Base-by-base conservation (phyloP, 345 rosid species). In the Salix brachista region DNA sequence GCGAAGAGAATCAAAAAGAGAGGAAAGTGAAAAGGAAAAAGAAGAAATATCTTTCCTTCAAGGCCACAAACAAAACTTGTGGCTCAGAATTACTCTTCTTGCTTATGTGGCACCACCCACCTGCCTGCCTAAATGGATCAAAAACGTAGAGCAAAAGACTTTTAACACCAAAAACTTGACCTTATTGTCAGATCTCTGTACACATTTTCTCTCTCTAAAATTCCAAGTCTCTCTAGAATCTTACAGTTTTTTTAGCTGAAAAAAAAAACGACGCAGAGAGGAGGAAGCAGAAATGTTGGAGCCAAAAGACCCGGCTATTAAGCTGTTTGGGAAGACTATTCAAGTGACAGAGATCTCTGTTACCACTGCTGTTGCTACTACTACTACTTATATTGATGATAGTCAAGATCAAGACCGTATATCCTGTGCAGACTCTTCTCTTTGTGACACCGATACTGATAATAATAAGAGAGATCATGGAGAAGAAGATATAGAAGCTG, bases 261-360 rank as follows among this genome's bases (percentile, higher is more conserved):
- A 32, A 19, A 3, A 28, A 13, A 36, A 0, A 34, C 4, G 10
- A 39, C 42, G 46, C 9, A 6, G 70, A 70, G 70, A 23, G 71
- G 23, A 36, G 65, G 1, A 72, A 25, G 61, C 81, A 76, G 67
- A 75, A 86, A 94, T 94, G 98, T 79, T 89, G 87, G 96, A 88
- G 86, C 65, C 82, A 30, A 89, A 83, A 62, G 92, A 94, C 89
- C 92, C 92, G 89, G 90, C 93, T 77, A 90, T 94, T 85, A 94
- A 94, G 87, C 89, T 94, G 13, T 94, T 94, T 70, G 98, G 98
- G 60, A 87, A 87, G 86, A 92, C 90, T 83, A 94, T 94, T 84
- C 90, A 92, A 75, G 80, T 92, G 79, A 89, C 88, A 50, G 96
- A 89, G 80, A 79, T 83, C 56, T 84, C 79, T 73, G 75, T 50